phyloP scores from a whole-genome alignment of 176 grass and related monocot genomes.

The Poa annua region DNA sequence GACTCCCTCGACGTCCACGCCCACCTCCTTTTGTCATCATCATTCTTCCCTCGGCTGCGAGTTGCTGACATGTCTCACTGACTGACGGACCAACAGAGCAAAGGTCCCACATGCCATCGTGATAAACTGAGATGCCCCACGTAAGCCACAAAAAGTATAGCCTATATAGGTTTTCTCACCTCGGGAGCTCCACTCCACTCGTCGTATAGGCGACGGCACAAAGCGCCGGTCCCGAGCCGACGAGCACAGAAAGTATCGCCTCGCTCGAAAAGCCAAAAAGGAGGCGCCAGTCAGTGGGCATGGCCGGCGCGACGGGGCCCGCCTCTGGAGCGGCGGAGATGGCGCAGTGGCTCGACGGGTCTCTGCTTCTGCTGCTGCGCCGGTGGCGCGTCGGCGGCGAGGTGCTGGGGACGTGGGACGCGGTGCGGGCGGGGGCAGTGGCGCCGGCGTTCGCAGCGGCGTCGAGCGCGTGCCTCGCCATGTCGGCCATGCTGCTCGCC shows the following conservation, averaged over 20 bases:
- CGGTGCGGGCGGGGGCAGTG: conserved; percentile 55
- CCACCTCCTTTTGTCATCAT: conserved; percentile 19
- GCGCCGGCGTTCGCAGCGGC: conserved; percentile 66
- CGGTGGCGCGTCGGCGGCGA: neutral
- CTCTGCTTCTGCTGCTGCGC: neutral
- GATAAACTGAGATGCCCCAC: neutral
- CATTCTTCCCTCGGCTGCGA: neutral
- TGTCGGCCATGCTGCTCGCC: conserved; percentile 77
- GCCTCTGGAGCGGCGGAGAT: conserved; percentile 1
- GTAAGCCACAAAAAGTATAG: neutral
- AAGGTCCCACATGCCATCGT: neutral
- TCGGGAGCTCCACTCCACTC: neutral
- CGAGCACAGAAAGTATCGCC: conserved; percentile 30
- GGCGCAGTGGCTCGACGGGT: conserved; percentile 6
- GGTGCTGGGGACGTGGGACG: conserved; percentile 37
- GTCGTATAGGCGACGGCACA: neutral
- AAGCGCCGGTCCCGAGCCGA: conserved; percentile 29
- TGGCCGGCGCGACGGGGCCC: conserved; percentile 36
- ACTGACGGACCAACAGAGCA: rapidly evolving
- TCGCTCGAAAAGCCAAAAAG: neutral
- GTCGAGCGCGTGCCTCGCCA: conserved; percentile 49
- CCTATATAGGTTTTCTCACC: too few species aligned
- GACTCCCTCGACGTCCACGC: conserved; percentile 4
- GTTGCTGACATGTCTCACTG: neutral
- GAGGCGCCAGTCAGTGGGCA: neutral